Conservation (phyloP, 2,329 filamentous ascomycete genomes). For the Scolecobasidium constrictum region DNA sequence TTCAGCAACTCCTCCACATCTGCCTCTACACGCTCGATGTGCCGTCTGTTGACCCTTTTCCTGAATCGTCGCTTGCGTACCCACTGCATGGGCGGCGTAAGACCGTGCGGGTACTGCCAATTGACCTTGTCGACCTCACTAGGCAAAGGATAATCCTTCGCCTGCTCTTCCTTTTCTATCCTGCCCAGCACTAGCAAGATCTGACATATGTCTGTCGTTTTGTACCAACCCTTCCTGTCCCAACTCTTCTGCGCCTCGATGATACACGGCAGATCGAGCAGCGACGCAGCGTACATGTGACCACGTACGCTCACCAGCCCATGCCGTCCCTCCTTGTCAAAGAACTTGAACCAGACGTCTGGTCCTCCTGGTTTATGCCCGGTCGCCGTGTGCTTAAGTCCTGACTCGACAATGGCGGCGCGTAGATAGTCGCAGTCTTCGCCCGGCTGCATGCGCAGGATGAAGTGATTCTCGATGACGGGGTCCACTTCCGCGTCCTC, state of each 20-base stretch:
- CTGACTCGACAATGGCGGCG: conserved; percentile 68
- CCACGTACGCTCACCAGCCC: conserved; percentile 60
- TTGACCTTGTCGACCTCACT: conserved; percentile 56
- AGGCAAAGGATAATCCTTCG: conserved; percentile 49
- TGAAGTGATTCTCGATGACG: conserved; percentile 77
- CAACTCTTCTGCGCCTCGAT: conserved; percentile 89
- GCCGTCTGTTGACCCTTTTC: conserved; percentile 69
- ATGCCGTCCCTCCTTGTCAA: conserved; percentile 62
- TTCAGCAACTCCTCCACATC: conserved; percentile 64
- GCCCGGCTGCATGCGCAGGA: conserved; percentile 79
- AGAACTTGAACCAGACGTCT: conserved; percentile 71
- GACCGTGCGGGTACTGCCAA: conserved; percentile 69
- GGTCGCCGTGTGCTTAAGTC: conserved; percentile 44
- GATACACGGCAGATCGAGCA: conserved; percentile 79
- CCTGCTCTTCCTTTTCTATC: conserved; percentile 46
- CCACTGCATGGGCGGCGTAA: conserved; percentile 82
- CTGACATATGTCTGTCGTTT: conserved; percentile 78
- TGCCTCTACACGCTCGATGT: conserved; percentile 75
- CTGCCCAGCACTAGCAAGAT: conserved; percentile 71
- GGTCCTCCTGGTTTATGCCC: conserved; percentile 40
- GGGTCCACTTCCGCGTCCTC: conserved; percentile 84
- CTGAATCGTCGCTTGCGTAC: conserved; percentile 73
- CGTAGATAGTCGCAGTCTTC: conserved; percentile 77
- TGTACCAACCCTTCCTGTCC: conserved; percentile 80
- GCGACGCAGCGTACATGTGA: conserved; percentile 61